Percentiles rank a stretch among this genome's conserved stretches.
Conservation (phyloP, 2,329 filamentous ascomycete species). For the Dactylonectria estremocensis region DNA sequence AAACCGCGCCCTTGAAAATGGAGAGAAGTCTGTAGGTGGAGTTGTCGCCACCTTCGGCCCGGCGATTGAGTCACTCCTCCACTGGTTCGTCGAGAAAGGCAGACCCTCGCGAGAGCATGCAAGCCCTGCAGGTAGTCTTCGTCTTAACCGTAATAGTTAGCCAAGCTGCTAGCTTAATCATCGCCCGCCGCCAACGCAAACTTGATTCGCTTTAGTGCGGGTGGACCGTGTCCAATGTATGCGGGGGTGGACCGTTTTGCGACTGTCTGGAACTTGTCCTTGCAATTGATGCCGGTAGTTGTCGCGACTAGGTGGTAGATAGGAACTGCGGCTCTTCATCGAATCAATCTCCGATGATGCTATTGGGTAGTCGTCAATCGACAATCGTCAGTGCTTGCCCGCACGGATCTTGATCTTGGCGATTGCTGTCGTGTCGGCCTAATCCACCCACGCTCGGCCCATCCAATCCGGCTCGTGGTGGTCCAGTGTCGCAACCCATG, state of each 20-base stretch:
- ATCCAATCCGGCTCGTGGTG: conserved; percentile 76
- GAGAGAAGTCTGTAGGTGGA: conserved; percentile 36
- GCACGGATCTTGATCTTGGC: conserved; percentile 17
- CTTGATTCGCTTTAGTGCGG: conserved; percentile 4
- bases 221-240: conserved; percentile 7
- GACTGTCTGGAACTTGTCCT: not conserved
- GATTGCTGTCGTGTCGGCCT: conserved; percentile 18
- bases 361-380: conserved; percentile 4
- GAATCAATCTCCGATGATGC: conserved; percentile 6
- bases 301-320: not conserved
- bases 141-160: conserved; percentile 27
- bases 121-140: not conserved
- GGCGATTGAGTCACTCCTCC: conserved; percentile 30
- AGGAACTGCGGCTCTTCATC: conserved; percentile 12
- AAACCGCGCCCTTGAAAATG: conserved; percentile 27
- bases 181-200: conserved; percentile 21
- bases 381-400: not conserved
- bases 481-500: conserved; percentile 80
- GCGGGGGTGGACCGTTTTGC: conserved; percentile 45
- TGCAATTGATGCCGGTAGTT: conserved; percentile 18
- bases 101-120: not conserved
- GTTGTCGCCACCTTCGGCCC: conserved; percentile 36
- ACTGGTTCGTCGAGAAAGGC: conserved; percentile 20
- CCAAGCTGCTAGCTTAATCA: conserved; percentile 28
- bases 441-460: conserved; percentile 58